Evolutionary conservation across 73 alveolate genomes (phyloP).

Genomic region (Symbiodinium natans): DNA sequence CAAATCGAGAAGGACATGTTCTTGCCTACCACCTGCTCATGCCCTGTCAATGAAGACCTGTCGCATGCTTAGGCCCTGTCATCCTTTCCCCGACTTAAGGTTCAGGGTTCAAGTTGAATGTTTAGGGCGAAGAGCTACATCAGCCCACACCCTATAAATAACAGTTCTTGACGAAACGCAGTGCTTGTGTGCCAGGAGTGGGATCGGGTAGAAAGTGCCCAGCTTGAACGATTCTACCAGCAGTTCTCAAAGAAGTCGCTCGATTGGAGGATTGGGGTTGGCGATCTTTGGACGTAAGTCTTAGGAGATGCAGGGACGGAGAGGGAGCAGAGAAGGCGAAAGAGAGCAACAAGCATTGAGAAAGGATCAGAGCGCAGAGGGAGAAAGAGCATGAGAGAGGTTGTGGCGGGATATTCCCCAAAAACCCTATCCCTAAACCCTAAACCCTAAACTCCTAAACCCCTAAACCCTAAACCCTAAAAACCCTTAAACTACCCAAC

Average conservation of each 20-base stretch:
- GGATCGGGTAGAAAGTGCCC: constrained; percentile 39
- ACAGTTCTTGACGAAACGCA: background rate
- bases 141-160: background rate
- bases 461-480: background rate
- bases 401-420: too few relatives aligned
- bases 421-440: background rate
- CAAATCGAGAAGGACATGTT: constrained; percentile 41
- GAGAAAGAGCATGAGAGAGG: too few relatives aligned
- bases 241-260: constrained; percentile 29
- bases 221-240: constrained; percentile 42
- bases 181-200: constrained; percentile 69
- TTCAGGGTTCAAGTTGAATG: background rate
- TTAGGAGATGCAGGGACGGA: too few relatives aligned
- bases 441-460: background rate
- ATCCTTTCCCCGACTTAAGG: background rate
- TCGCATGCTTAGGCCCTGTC: too few relatives aligned
- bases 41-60: too few relatives aligned
- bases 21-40: too few relatives aligned
- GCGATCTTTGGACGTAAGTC: too few relatives aligned
- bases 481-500: background rate
- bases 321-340: too few relatives aligned
- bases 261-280: too few relatives aligned
- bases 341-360: too few relatives aligned
- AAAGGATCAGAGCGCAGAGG: too few relatives aligned
- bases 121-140: background rate